A percentile compares a stretch with the other conserved stretches of the same genome.
Evolutionary conservation across 441 rosid genomes (phyloP).

Genomic region (Breynia disticha): DNA sequence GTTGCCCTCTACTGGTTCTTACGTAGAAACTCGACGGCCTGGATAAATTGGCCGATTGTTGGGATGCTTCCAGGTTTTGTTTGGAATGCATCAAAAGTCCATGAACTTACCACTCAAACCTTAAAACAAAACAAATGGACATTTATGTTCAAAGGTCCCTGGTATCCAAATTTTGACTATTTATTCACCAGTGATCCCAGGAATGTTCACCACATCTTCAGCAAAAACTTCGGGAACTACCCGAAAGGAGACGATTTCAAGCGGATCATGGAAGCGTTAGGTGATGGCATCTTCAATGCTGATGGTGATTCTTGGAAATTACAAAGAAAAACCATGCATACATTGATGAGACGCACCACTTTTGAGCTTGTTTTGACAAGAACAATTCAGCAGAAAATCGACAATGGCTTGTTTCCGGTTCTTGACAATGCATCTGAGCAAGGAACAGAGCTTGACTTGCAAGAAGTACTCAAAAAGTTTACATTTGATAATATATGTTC

Average conservation of each 20-base stretch:
- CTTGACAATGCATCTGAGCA: conserved; percentile 18
- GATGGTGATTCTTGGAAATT: conserved; percentile 34
- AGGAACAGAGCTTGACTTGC: conserved; percentile 18
- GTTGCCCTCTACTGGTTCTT: no score
- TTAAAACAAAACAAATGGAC: no score
- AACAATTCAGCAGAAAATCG: conserved; percentile 20
- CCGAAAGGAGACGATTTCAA: conserved; percentile 32
- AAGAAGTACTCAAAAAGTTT: conserved; percentile 28
- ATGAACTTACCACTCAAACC: no score
- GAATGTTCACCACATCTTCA: conserved; percentile 31
- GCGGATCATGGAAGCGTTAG: conserved; percentile 30
- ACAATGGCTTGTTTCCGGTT: conserved; percentile 25
- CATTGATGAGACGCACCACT: conserved; percentile 4
- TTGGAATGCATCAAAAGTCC: no score
- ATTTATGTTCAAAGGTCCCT: no score
- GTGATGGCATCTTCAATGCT: conserved; percentile 39
- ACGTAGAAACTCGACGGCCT: no score
- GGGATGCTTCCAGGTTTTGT: no score
- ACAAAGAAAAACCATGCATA: conserved; percentile 29
- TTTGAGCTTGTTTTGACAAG: conserved; percentile 19
- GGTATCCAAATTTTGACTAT: conserved; percentile 14
- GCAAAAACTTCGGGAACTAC: conserved; percentile 25
- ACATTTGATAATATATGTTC: conserved; percentile 26
- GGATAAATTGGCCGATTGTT: no score
- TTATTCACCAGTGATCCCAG: conserved; percentile 31